Percentiles rank a stretch among this genome's conserved stretches.
Evolutionary conservation across 176 grass and related monocot species (phyloP).

Genomic region (Thalia dealbata): DNA sequence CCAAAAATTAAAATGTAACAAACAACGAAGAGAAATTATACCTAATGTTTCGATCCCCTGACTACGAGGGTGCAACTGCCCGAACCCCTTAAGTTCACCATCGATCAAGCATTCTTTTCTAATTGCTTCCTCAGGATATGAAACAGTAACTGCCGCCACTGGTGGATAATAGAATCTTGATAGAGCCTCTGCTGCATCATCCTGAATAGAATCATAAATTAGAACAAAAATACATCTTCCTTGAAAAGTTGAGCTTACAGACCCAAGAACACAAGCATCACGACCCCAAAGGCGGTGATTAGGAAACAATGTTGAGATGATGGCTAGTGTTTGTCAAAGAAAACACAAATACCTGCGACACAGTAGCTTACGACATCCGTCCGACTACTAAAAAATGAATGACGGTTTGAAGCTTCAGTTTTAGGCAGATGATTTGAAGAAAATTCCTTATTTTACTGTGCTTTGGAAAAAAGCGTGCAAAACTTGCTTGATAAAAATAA

Average conservation of each 20-base stretch:
- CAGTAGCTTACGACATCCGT: not conserved
- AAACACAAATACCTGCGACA: not conserved
- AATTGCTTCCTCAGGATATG: slow-evolving; percentile 79
- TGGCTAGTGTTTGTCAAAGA: not conserved
- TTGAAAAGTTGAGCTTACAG: not conserved
- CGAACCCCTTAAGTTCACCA: slow-evolving; percentile 81
- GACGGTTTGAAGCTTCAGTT: not conserved
- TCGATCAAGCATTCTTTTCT: slow-evolving; percentile 74
- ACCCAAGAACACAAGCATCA: not conserved
- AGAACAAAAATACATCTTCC: not conserved
- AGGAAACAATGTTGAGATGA: not conserved
- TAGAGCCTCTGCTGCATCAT: slow-evolving; percentile 64
- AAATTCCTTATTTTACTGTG: not conserved
- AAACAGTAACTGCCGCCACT: slow-evolving; percentile 87
- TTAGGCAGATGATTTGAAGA: not conserved
- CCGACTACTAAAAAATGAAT: not conserved
- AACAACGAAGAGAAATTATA: slow-evolving; percentile 7
- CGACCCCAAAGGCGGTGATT: not conserved
- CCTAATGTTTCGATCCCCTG: slow-evolving; percentile 90
- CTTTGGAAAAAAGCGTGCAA: too few species aligned
- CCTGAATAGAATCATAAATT: slow-evolving; percentile 29
- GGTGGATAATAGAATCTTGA: slow-evolving; percentile 91
- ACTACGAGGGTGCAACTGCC: slow-evolving; percentile 88
- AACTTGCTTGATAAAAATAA: not conserved
- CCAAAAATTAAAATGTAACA: too few species aligned